Conservation (phyloP, 441 rosid genomes). For the Eugenia klotzschiana region DNA sequence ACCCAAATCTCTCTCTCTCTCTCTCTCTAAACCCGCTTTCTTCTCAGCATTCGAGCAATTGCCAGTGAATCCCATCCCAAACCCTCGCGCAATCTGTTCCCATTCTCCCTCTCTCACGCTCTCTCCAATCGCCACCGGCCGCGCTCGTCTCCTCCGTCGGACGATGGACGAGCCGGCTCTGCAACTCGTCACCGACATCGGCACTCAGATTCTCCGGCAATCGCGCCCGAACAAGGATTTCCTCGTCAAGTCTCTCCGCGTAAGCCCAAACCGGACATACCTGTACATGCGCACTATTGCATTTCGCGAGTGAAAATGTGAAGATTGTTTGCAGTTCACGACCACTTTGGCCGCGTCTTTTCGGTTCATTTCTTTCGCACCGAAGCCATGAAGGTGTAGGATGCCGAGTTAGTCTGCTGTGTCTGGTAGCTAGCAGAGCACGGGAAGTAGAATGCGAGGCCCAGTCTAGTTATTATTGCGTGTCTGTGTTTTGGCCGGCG, state of each 20-base stretch:
- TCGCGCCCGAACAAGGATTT: conserved; percentile 56
- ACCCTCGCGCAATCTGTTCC: not conserved
- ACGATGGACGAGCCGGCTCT: conserved; percentile 44
- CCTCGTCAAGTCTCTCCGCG: conserved; percentile 65
- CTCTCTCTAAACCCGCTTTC: not conserved
- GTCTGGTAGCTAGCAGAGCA: not conserved
- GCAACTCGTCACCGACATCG: conserved; percentile 38
- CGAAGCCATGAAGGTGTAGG: not conserved
- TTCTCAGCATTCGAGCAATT: not conserved
- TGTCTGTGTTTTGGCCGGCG: not conserved
- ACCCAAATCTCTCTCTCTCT: not conserved
- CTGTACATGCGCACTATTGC: not conserved
- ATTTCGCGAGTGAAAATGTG: not conserved
- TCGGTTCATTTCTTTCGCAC: not conserved
- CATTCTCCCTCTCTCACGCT: not conserved
- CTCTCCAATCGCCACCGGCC: not conserved
- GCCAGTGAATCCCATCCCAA: not conserved
- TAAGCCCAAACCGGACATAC: conserved; percentile 8
- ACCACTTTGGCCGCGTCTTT: not conserved
- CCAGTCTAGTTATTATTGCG: not conserved
- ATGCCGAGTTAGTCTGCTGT: not conserved
- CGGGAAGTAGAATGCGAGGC: not conserved
- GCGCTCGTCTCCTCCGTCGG: not conserved
- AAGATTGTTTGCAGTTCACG: not conserved
- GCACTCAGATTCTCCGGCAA: conserved; percentile 37